A percentile compares a stretch with the other conserved stretches of the same genome.
Conservation (phyloP, 176 grass and related monocot species). For the Ampelocalamus luodianensis region DNA sequence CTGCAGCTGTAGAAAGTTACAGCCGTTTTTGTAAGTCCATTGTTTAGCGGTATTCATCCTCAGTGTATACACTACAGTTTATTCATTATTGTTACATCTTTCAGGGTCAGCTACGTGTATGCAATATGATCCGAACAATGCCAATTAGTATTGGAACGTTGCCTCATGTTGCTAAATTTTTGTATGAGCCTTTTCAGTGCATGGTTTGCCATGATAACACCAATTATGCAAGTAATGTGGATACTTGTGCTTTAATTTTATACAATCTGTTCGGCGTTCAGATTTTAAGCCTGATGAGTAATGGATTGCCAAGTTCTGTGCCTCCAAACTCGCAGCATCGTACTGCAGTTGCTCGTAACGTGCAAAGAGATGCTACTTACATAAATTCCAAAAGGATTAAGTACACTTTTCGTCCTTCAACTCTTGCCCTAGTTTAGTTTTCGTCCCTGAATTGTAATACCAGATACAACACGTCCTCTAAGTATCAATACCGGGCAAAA, state of each 20-base stretch:
- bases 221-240: background rate
- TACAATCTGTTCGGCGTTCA: background rate
- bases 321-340: background rate
- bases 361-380: background rate
- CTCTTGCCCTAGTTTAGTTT: too few relatives aligned
- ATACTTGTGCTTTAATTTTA: background rate
- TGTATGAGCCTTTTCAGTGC: background rate
- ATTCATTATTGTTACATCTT: background rate
- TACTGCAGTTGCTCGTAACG: background rate
- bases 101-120: background rate
- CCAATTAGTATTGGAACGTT: background rate
- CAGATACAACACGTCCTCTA: too few relatives aligned
- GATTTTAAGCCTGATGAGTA: background rate
- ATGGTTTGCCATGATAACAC: background rate
- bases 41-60: background rate
- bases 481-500: too few relatives aligned
- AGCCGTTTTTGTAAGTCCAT: background rate
- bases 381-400: too few relatives aligned
- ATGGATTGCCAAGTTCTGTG: background rate
- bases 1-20: background rate
- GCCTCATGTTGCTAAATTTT: background rate
- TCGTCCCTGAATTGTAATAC: too few relatives aligned
- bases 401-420: too few relatives aligned
- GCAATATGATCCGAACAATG: background rate
- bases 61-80: background rate